Evolutionary conservation across 1,139 yeast genomes (phyloP).

Genomic region (Yamadazyma taylorii): DNA sequence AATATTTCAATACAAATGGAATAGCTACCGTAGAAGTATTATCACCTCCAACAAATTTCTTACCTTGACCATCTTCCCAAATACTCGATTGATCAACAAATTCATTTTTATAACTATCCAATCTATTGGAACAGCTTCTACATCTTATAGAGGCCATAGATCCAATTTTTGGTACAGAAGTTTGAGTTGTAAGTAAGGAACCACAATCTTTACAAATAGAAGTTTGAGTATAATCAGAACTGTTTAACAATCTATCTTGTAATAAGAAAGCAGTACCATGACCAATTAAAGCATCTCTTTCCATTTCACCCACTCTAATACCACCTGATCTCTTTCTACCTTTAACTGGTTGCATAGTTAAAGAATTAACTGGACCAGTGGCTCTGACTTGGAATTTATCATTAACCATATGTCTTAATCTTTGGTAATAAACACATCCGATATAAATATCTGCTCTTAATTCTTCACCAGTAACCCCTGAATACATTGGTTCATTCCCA

Average conservation of each 20-base stretch:
- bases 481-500: constrained; percentile 98
- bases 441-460: constrained; percentile 91
- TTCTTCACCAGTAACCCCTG: constrained; percentile 99
- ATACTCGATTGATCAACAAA: constrained; percentile 71
- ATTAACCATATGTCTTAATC: constrained; percentile 99
- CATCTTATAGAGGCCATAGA: constrained; percentile 77
- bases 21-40: constrained; percentile 92
- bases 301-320: constrained; percentile 99
- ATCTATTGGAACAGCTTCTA: constrained; percentile 82
- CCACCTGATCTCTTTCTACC: constrained; percentile 99
- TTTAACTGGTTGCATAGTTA: constrained; percentile 99
- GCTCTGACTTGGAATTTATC: constrained; percentile 99
- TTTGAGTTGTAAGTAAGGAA: constrained; percentile 83
- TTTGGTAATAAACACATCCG: constrained; percentile 96
- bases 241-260: constrained; percentile 92
- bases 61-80: constrained; percentile 98
- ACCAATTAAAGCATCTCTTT: constrained; percentile 97
- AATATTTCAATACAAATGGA: constrained; percentile 92
- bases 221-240: constrained; percentile 94
- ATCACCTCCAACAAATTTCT: constrained; percentile 86
- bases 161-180: constrained; percentile 89
- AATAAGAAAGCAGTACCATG: constrained; percentile 97
- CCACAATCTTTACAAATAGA: constrained; percentile 93
- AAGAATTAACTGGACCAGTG: constrained; percentile 95
- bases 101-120: constrained; percentile 44